Percentiles rank a stretch among this genome's conserved stretches.
Conservation (phyloP, 148 eudicot genomes). For the Chenopodium suecicum region DNA sequence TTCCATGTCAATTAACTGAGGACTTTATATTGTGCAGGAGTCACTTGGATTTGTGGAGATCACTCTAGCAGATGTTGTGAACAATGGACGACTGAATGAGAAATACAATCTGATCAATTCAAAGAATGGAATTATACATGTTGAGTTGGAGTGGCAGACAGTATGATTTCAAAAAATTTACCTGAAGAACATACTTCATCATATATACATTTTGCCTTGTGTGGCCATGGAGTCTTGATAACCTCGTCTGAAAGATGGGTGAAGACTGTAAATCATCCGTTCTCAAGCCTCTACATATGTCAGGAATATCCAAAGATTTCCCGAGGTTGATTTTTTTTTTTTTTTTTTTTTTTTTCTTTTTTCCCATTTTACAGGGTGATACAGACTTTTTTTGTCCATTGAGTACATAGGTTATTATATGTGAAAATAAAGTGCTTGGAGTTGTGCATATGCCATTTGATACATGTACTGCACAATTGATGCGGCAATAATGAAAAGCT, state of each 20-base stretch:
- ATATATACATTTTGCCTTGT: neutral
- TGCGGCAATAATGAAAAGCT: neutral
- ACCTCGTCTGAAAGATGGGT: no score
- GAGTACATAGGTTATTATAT: conserved; percentile 6
- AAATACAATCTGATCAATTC: conserved; percentile 78
- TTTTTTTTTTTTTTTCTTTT: neutral
- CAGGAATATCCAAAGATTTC: neutral
- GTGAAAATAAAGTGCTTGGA: neutral
- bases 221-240: neutral
- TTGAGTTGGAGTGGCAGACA: conserved; percentile 72
- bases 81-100: conserved; percentile 77
- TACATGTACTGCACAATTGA: neutral
- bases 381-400: neutral
- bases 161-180: conserved; percentile 30
- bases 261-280: no score
- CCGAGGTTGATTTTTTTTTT: neutral
- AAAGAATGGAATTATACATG: conserved; percentile 67
- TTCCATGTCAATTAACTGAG: conserved; percentile 7
- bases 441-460: conserved; percentile 6
- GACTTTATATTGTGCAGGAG: conserved; percentile 44
- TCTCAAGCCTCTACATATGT: neutral
- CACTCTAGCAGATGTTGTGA: conserved; percentile 65
- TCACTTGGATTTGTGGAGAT: conserved; percentile 74
- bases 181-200: neutral
- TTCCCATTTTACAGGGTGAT: neutral